phyloP scores from a whole-genome alignment of 2,329 filamentous ascomycete species.

The Balansia obtecta region DNA sequence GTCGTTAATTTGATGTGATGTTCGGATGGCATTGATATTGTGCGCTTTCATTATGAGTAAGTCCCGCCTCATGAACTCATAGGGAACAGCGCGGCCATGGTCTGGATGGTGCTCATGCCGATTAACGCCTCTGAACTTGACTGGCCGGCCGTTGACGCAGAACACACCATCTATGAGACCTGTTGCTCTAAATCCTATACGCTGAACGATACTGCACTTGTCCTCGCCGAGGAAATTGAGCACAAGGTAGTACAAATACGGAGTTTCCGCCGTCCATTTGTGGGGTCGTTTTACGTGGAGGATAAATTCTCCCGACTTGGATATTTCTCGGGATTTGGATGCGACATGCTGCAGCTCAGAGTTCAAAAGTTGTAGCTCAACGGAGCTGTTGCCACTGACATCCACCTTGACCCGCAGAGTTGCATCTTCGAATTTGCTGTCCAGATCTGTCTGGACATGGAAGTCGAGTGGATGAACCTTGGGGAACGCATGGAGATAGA shows the following conservation, averaged over 20 bases:
- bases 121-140: constrained; percentile 57
- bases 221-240: constrained; percentile 20
- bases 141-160: constrained; percentile 50
- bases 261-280: constrained; percentile 60
- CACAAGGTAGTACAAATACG: constrained; percentile 43
- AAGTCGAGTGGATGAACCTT: constrained; percentile 42
- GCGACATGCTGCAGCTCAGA: constrained; percentile 16
- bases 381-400: constrained; percentile 22
- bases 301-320: constrained; percentile 24
- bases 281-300: constrained; percentile 35
- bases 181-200: constrained; percentile 50
- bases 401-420: constrained; percentile 33
- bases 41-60: constrained; percentile 54
- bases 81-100: constrained; percentile 48
- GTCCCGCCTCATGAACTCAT: constrained; percentile 47
- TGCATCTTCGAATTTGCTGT: constrained; percentile 40
- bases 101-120: constrained; percentile 57
- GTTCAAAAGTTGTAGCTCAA: constrained; percentile 25
- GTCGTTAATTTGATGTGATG: constrained; percentile 54
- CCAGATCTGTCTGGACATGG: constrained; percentile 41
- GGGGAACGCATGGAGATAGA: constrained; percentile 51
- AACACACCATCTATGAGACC: constrained; percentile 50
- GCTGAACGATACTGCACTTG: constrained; percentile 32
- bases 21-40: constrained; percentile 59
- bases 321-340: constrained; percentile 12